Evolutionary conservation across 2,329 filamentous ascomycete genomes (phyloP), one percentile per base, ranked within the genome.

Genomic region (Pseudogymnoascus sp.): DNA sequence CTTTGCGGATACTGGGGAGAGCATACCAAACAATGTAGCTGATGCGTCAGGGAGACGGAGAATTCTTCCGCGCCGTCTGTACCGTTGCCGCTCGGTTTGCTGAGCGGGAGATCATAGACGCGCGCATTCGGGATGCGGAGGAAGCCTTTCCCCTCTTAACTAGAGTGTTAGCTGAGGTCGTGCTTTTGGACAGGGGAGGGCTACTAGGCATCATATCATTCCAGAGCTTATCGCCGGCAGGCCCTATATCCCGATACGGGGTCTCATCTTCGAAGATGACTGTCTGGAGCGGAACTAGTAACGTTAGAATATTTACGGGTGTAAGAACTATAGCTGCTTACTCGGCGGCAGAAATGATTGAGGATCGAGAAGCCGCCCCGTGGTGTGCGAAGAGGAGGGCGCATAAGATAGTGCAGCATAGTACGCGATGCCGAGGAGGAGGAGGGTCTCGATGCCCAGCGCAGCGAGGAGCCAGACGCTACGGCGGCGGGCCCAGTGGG

Each of bases 21-120:
- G 1, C 63, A 35, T 61, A 69, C 68, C 39, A 72, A 60, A 45
- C 70, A 72, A 63, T 71, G 69, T 5, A 72, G 59, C 35, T 70
- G 69, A 59, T 72, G 70, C 2, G 67, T 69, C 18, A 69, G 63
- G 7, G 68, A 70, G 2, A 69, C 63, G 31, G 69, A 71, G 61
- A 70, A 71, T 33, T 69, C 61, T 29, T 71, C 70, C 18, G 60
- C 66, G 13, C 68, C 60, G 31, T 71, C 66, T 5, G 63, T 15
- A 60, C 70, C 69, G 48, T 64, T 31, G 37, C 62, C 48, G 21
- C 69, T 67, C 6, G 59, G 62, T 55, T 69, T 68, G 33, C 68
- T 70, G n/a, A 64, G 48, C 9, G 68, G 70, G 60, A 72, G 67
- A 58, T 69, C 68, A 52, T 69, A 70, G 45, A 63, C 63, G 15